phyloP scores from a whole-genome alignment of 1,284 basidiomycete species.

The Ustilago loliicola region DNA sequence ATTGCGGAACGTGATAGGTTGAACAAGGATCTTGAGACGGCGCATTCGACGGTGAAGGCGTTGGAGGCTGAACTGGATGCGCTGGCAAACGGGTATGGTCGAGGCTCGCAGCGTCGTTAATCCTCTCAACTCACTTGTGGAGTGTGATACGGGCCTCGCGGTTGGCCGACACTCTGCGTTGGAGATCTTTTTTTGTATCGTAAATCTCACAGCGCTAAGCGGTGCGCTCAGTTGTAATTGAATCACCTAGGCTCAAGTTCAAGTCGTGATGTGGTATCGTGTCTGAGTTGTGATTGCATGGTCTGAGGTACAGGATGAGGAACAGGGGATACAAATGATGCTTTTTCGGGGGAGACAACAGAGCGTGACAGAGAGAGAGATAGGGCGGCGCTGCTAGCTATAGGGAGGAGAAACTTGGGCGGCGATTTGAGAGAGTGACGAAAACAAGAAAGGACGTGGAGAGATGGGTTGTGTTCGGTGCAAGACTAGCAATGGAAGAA shows the following conservation, averaged over 20 bases:
- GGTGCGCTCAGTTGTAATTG: background rate
- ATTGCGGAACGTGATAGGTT: slow-evolving; percentile 70
- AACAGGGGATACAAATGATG: too few relatives aligned
- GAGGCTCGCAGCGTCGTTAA: slow-evolving; percentile 57
- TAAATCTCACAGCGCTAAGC: background rate
- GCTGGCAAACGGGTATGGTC: slow-evolving; percentile 59
- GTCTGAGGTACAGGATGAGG: too few relatives aligned
- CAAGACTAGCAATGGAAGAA: too few relatives aligned
- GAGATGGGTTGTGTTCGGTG: too few relatives aligned
- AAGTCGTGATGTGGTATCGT: background rate
- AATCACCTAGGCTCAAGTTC: background rate
- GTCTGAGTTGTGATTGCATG: background rate
- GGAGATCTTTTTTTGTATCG: background rate
- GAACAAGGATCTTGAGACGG: slow-evolving; percentile 70
- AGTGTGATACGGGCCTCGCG: background rate
- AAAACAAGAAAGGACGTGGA: too few relatives aligned
- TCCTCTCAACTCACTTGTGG: background rate
- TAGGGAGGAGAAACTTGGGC: too few relatives aligned
- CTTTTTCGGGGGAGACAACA: too few relatives aligned
- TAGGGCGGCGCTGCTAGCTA: too few relatives aligned
- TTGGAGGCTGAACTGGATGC: slow-evolving; percentile 65
- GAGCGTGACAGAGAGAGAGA: too few relatives aligned
- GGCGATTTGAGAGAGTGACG: too few relatives aligned
- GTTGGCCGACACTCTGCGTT: background rate
- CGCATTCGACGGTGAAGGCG: slow-evolving; percentile 68